A percentile compares a stretch with the other conserved stretches of the same genome.
These are phyloP conservation scores for Microbotryomycetes sp. DNA, from an alignment of 1,284 basidiomycete genomes.

Conservation along the genomic window DNA sequence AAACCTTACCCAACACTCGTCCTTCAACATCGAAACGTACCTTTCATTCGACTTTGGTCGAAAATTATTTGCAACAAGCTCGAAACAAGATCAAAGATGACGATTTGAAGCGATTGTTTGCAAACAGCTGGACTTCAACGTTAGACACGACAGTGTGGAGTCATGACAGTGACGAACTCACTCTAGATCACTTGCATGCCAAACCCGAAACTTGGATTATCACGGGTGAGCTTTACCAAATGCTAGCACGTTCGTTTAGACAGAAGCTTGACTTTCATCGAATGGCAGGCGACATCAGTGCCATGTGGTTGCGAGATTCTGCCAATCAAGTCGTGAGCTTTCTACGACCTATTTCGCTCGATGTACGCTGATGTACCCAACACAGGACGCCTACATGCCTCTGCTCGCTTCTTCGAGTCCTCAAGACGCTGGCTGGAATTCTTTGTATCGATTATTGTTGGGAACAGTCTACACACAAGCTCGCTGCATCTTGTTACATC, in stretches of 20 bases:
- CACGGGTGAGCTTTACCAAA: constrained; percentile 8
- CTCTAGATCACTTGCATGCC: neutral
- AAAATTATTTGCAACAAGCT: neutral
- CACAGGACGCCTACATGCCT: constrained; percentile 1
- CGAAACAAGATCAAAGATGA: neutral
- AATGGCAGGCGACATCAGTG: neutral
- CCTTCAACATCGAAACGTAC: neutral
- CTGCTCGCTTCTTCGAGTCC: neutral
- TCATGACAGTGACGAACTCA: neutral
- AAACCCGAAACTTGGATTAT: constrained; percentile 7
- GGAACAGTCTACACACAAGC: constrained; percentile 7
- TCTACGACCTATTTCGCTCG: neutral
- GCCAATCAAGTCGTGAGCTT: constrained; percentile 2
- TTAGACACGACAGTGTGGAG: constrained; percentile 8
- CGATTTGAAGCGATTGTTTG: neutral
- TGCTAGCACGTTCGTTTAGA: neutral
- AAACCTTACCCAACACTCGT: neutral
- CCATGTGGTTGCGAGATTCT: constrained; percentile 5
- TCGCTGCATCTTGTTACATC: constrained; percentile 2
- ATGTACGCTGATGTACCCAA: neutral
- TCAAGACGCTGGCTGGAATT: neutral
- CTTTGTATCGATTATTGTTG: constrained; percentile 3
- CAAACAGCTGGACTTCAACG: constrained; percentile 1
- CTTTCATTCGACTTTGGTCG: neutral
- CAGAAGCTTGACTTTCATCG: neutral